Conservation (phyloP, 2,329 filamentous ascomycete genomes). For the Alternaria hordeiaustralica region DNA sequence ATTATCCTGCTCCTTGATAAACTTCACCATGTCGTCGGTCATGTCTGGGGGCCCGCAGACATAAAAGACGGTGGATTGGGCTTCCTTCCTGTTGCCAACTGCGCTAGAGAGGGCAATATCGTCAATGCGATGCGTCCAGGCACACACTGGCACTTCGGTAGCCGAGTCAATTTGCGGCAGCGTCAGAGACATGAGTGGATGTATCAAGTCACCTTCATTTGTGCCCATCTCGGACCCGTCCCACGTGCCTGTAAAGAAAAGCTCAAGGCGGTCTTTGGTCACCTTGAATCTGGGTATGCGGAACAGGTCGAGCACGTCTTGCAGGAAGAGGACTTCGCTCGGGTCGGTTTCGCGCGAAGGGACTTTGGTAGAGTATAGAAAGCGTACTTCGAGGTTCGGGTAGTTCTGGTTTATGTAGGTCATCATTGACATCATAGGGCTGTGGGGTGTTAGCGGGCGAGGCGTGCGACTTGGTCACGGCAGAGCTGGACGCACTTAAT, state of each 20-base stretch:
- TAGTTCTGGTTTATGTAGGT: constrained; percentile 61
- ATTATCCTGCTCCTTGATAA: constrained; percentile 47
- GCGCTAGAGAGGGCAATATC: constrained; percentile 50
- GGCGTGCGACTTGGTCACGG: not conserved
- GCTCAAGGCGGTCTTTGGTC: constrained; percentile 40
- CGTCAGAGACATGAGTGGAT: constrained; percentile 42
- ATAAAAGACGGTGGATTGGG: constrained; percentile 52
- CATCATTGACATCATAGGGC: constrained; percentile 77
- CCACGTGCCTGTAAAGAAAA: constrained; percentile 47
- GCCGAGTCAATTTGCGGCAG: constrained; percentile 37
- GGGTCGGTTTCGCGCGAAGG: constrained; percentile 38
- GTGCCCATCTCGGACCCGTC: constrained; percentile 35
- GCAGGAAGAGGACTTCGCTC: constrained; percentile 45
- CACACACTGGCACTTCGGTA: constrained; percentile 39
- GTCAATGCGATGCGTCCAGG: constrained; percentile 44
- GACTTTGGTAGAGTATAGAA: constrained; percentile 68
- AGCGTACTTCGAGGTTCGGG: constrained; percentile 55
- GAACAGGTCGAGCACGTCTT: constrained; percentile 42
- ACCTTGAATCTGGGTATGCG: constrained; percentile 32
- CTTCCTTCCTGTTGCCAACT: constrained; percentile 45
- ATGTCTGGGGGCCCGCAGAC: constrained; percentile 58
- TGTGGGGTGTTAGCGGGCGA: constrained; percentile 36
- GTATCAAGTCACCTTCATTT: constrained; percentile 34
- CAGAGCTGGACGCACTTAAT: constrained; percentile 66
- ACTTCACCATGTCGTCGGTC: constrained; percentile 56